phyloP scores from a whole-genome alignment of 176 grass and related monocot genomes.

The Microstegium vimineum region DNA sequence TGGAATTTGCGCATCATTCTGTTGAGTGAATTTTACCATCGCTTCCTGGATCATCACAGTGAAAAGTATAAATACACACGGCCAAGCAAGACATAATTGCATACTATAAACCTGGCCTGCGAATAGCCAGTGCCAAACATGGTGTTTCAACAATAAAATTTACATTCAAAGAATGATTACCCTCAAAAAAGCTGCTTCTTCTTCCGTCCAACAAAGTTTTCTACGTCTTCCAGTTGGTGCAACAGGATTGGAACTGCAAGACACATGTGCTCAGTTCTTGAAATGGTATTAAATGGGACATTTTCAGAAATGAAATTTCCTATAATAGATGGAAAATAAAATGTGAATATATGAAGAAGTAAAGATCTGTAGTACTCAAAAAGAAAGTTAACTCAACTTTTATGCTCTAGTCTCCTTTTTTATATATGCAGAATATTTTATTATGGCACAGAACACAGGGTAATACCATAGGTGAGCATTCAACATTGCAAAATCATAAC shows the following conservation, averaged over 20 bases:
- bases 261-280: conserved; percentile 21
- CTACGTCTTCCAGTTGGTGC: conserved; percentile 33
- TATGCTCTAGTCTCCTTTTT: not conserved
- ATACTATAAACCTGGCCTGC: not conserved
- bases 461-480: not conserved
- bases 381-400: not conserved
- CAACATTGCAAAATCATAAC: not conserved
- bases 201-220: conserved; percentile 46
- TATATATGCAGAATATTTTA: not conserved
- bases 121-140: not conserved
- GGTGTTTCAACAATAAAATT: not conserved
- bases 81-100: not conserved
- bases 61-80: conserved; percentile 6
- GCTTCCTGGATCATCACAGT: too few relatives aligned
- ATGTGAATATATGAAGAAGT: not conserved
- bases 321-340: not conserved
- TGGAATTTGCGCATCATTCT: too few relatives aligned
- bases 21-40: too few relatives aligned
- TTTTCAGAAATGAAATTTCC: not conserved
- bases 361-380: not conserved
- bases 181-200: conserved; percentile 51
- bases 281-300: not conserved
- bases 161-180: conserved; percentile 33
- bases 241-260: conserved; percentile 54
- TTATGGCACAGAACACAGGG: not conserved